Evolutionary conservation across 2,329 filamentous ascomycete species (phyloP).

Genomic region (Neonectria punicea): DNA sequence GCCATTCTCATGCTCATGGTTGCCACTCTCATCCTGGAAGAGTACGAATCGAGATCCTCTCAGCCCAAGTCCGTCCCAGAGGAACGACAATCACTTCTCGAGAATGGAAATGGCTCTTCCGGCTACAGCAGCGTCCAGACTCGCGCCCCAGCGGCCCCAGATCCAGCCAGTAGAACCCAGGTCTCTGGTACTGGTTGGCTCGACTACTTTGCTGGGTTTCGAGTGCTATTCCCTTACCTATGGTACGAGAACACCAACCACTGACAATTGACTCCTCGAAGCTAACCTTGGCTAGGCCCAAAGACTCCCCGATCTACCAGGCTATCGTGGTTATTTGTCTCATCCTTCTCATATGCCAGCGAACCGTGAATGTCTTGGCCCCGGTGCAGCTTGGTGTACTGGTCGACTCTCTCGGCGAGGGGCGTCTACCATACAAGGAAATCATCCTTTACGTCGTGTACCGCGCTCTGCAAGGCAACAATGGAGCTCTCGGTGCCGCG

Average conservation of each 20-base stretch:
- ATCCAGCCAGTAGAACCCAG: slow-evolving; percentile 42
- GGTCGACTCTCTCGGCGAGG: slow-evolving; percentile 53
- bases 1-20: slow-evolving; percentile 50
- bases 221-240: slow-evolving; percentile 57
- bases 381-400: slow-evolving; percentile 55
- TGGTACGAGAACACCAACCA: slow-evolving; percentile 45
- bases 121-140: slow-evolving; percentile 43
- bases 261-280: not conserved
- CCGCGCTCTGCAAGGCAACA: slow-evolving; percentile 57
- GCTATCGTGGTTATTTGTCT: slow-evolving; percentile 54
- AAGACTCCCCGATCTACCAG: slow-evolving; percentile 54
- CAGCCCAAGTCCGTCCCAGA: slow-evolving; percentile 44
- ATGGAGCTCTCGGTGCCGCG: slow-evolving; percentile 55
- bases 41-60: slow-evolving; percentile 45
- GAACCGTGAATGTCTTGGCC: slow-evolving; percentile 56
- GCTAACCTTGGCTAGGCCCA: slow-evolving; percentile 49
- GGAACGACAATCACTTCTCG: slow-evolving; percentile 53
- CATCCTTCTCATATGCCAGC: slow-evolving; percentile 53
- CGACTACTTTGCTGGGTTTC: slow-evolving; percentile 58
- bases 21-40: slow-evolving; percentile 42
- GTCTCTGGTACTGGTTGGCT: slow-evolving; percentile 54
- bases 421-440: slow-evolving; percentile 54
- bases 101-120: slow-evolving; percentile 49
- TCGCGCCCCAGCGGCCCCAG: slow-evolving; percentile 9
- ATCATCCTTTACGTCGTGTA: slow-evolving; percentile 57